phyloP scores from a whole-genome alignment of 139 green algal species.

The Edaphochlamys debaryana region DNA sequence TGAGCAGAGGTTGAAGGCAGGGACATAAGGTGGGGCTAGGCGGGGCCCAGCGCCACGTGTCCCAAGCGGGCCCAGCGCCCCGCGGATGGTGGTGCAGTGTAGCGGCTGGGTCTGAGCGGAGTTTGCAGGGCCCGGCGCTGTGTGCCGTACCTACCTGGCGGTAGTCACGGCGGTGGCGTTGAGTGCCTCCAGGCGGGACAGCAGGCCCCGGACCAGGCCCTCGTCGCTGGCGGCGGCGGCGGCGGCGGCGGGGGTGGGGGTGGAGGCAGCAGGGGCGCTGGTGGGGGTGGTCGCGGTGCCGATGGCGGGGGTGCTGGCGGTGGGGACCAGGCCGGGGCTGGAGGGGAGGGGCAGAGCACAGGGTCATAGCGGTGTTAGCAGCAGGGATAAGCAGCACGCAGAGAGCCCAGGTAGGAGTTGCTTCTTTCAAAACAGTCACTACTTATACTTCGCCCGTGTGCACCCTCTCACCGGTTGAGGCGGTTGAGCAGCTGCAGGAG shows the following conservation, averaged over 20 bases:
- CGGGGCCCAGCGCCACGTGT: too few relatives aligned
- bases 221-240: neutral
- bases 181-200: conserved; percentile 2
- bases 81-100: neutral
- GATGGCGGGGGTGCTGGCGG: neutral
- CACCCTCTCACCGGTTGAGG: conserved; percentile 28
- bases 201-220: neutral
- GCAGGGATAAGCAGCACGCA: neutral
- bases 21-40: too few relatives aligned
- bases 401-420: neutral
- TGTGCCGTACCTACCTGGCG: too few relatives aligned
- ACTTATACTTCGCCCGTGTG: too few relatives aligned
- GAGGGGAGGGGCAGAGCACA: neutral
- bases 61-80: neutral
- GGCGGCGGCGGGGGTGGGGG: neutral
- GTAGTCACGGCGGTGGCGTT: conserved; percentile 7
- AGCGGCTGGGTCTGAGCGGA: too few relatives aligned
- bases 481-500: conserved; percentile 13
- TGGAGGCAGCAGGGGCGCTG: neutral
- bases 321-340: neutral
- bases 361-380: neutral
- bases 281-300: neutral
- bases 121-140: neutral
- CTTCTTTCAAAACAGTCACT: neutral
- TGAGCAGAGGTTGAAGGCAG: too few relatives aligned